Base-by-base conservation (phyloP, 1,284 basidiomycete species). In the Neonothopanus nambi region DNA sequence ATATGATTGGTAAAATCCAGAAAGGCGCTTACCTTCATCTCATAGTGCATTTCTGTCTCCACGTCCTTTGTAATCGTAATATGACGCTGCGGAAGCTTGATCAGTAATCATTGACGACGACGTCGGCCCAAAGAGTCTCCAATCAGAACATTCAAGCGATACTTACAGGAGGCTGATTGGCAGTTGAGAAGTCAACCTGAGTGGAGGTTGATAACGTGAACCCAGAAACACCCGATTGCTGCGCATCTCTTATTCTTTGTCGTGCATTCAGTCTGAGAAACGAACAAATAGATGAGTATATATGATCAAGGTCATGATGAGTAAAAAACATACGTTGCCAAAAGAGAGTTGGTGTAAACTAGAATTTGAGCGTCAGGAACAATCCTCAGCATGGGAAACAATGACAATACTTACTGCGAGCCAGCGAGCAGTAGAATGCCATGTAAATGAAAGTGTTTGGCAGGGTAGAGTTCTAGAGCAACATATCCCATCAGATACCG, bases 221-320 rank as follows among this genome's bases (percentile, higher is more conserved):
- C 26, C 26, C 26, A 28, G 26, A 28, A 28, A 28, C 11, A 5
- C 5, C 26, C 26, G 11, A 5, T 28, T 28, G 26, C 26, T 28
- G 26, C 5, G 23, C 35, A 15, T 33, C 26, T 46, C 48, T 44
- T 5, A 55, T 18, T 5, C 46, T n/a, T 21, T 45, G 36, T 5
- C 54, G 54, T 38, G 48, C 54, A 38, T 55, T 55, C 17, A 55
- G 42, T 3, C 54, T 55, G n/a, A n/a, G n/a, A n/a, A n/a, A n/a
- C n/a, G n/a, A n/a, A 15, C 18, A 21, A 17, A 42, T 24, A 12
- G 9, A 28, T 28, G 26, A 26, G 43, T 23, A 35, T n/a, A n/a
- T 24, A 35, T 38, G 12, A 18, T 21, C 33, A 21, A 17, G 13
- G 3, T 5, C 39, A 40, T 3, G 3, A 36, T 3, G 9, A 40